phyloP scores from a whole-genome alignment of 345 rosid species.

The Salix dunnii region DNA sequence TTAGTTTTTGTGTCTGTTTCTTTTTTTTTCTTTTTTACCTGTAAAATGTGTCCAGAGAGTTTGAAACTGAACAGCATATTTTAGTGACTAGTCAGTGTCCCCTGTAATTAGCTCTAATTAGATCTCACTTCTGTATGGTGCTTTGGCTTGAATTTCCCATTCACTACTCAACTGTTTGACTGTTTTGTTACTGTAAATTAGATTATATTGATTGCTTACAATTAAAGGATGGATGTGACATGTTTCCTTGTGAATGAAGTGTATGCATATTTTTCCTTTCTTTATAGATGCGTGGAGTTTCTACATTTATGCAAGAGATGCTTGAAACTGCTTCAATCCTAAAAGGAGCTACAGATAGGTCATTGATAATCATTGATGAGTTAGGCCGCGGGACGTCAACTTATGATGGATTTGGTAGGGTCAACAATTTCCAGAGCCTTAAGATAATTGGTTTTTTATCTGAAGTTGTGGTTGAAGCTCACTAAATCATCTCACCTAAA shows the following conservation, averaged over 20 bases:
- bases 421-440: constrained; percentile 1
- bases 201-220: background rate
- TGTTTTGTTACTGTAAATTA: background rate
- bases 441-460: background rate
- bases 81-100: background rate
- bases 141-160: background rate
- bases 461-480: background rate
- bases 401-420: constrained; percentile 95
- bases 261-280: constrained; percentile 3
- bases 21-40: background rate
- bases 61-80: background rate
- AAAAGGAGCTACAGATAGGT: constrained; percentile 86
- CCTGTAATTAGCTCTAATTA: background rate
- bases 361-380: constrained; percentile 92
- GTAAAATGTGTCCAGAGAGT: background rate
- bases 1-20: background rate
- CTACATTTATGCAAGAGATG: constrained; percentile 99
- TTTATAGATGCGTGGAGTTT: constrained; percentile 81
- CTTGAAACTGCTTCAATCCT: constrained; percentile 95
- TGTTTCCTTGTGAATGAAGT: constrained; percentile 5
- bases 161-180: background rate
- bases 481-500: background rate
- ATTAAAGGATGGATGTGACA: background rate
- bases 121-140: background rate
- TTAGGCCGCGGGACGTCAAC: constrained; percentile 98